Base-by-base conservation (phyloP, 192 early-diverging fungal species). In the Coemansia sp. region DNA sequence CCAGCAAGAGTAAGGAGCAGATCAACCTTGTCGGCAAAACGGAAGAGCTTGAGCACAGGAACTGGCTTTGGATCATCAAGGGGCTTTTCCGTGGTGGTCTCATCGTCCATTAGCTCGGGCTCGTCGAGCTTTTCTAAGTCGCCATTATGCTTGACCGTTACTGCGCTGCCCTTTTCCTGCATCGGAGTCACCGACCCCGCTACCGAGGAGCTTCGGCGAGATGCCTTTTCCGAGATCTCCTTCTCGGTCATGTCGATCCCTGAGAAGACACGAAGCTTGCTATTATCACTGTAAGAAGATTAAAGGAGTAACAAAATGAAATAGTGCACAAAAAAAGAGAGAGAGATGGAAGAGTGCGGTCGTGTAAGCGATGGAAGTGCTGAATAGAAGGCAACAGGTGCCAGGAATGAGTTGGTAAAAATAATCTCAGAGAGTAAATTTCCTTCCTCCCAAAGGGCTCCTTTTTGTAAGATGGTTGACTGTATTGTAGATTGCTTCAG, bases 11-110 rank as follows among this genome's bases (percentile, higher is more conserved):
- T 85, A 34, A 87, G 80, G 23, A 85, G 16, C 38, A 68, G 69
- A 59, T 93, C 91, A 1, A 65, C 34, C 28, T 82, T 68, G 41
- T 83, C 83, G 5, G 91, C 87, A 68, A 90, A 95, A 12, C 87
- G 85, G 62, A 88, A 93, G 41, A 95, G 78, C 65, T 82, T 60
- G 47, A 79, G 56, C 16, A 89, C 64, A 2, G 85, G 58, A 4
- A 90, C 69, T 5, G 83, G 67, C 16, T 19, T n/a, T 1, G 54
- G 49, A 27, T 60, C 14, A 6, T 60, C 65, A 18, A 50, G 16
- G 4, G 49, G n/a, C 4, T 50, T 7, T 10, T 16, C n/a, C 18
- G 26, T 14, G 24, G n/a, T 28, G 12, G 56, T 19, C 31, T 62
- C 23, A 9, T 69, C 55, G 30, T 44, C n/a, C 18, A 67, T 51